Evolutionary conservation across 768 basidiomycete species (phyloP), one percentile per base, ranked within the genome.

Genomic region (Pholiota microspora): DNA sequence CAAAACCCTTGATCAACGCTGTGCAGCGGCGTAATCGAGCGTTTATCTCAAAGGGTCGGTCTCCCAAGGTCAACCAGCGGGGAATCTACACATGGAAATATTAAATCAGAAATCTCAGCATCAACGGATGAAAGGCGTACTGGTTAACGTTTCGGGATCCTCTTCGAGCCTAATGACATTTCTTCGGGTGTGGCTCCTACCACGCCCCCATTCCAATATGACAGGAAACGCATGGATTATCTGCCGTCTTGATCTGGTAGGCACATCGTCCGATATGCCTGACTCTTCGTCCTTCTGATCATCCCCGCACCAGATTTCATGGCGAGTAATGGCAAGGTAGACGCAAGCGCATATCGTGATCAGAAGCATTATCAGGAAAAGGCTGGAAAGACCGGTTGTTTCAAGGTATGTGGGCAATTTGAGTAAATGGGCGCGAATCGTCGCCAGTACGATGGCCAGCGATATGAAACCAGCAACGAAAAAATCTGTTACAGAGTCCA

Each of bases 401-500:
- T 64, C 56, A 15, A 63, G 25, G 31, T 49, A 38, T n/a, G 29
- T 44, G 9, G 53, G 31, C 12, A 59, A 27, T 31, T 59, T 55
- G 24, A 56, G 53, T 27, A 58, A 31, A 34, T 59, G 49, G 31
- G 62, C 62, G n/a, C 64, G 59, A 18, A 66, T 52, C 12, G 60
- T 62, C 18, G 62, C 62, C 27, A 66, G 45, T 12, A 62, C 48
- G 36, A 66, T 59, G 24, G 56, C 59, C 40, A 63, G 54, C 8
- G 61, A 58, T 32, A 62, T 49, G 42, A 64, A 45, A 16, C 64
- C 64, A n/a, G 58, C 54, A 16, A 62, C 24, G 44, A 66, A 51
- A 55, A 64, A 62, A 16, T 61, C 62, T 38, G 60, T 56, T 21
- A 63, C 18, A 24, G 28, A 46, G 35, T 35, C 42, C 25, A 58